Conservation (phyloP, 176 grass and related monocot genomes). For the Oryza glaberrima region DNA sequence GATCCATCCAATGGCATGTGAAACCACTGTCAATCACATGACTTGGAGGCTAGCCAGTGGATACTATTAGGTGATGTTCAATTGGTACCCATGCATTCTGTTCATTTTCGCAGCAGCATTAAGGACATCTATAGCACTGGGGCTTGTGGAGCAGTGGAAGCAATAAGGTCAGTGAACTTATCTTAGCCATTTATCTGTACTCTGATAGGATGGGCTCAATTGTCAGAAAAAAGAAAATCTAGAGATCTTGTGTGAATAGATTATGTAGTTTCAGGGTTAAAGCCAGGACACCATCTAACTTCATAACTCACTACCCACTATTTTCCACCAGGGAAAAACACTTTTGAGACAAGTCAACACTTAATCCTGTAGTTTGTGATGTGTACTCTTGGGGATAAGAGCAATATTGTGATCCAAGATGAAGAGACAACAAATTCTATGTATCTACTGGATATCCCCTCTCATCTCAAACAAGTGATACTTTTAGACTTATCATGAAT, state of each 20-base stretch:
- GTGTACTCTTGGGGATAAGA: neutral
- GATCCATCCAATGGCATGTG: neutral
- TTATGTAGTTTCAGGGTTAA: neutral
- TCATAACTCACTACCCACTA: neutral
- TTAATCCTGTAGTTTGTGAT: neutral
- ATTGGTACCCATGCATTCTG: neutral
- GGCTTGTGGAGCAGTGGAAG: neutral
- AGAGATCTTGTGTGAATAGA: neutral
- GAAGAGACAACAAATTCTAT: neutral
- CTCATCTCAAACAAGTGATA: neutral
- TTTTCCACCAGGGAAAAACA: neutral
- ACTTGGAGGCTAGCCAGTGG: neutral
- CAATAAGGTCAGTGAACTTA: neutral
- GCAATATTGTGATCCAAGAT: neutral
- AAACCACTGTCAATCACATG: neutral
- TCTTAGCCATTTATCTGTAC: neutral
- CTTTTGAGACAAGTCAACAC: neutral
- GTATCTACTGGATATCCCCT: neutral
- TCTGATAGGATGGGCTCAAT: neutral
- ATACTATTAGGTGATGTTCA: neutral
- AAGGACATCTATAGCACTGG: neutral
- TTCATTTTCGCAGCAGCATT: neutral
- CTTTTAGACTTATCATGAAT: neutral
- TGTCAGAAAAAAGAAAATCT: neutral
- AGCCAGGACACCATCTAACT: neutral